These are phyloP conservation scores for Globisporangium echinulatum DNA, from an alignment of 352 stramenopile species.

Conservation along the genomic window DNA sequence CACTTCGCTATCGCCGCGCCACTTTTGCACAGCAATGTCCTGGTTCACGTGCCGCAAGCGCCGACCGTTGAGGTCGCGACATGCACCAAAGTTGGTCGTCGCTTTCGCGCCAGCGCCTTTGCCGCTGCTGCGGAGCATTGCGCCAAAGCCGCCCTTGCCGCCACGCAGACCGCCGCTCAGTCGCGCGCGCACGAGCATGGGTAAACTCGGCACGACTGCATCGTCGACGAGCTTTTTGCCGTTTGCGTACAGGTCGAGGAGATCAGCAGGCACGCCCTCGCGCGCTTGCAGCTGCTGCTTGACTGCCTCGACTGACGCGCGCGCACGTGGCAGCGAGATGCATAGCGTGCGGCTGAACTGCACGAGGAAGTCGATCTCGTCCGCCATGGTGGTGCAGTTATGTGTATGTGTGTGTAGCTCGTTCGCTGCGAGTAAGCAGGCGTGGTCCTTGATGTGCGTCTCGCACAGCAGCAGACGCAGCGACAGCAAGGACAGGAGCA, in stretches of 20 bases:
- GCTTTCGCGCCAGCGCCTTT: constrained; percentile 65
- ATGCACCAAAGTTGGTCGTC: constrained; percentile 76
- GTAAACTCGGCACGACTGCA: constrained; percentile 35
- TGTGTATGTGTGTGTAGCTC: no score
- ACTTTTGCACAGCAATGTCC: constrained; percentile 81
- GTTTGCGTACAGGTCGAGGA: constrained; percentile 61
- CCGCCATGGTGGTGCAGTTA: constrained; percentile 21
- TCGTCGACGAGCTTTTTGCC: constrained; percentile 40
- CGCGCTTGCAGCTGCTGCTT: constrained; percentile 33
- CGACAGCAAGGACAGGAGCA: no score
- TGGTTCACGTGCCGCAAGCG: constrained; percentile 84
- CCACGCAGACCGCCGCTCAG: constrained; percentile 58
- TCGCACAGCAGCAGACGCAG: no score
- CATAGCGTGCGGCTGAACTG: constrained; percentile 75
- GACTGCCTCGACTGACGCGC: constrained; percentile 34
- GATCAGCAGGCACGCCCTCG: constrained; percentile 32
- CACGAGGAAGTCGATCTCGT: constrained; percentile 70
- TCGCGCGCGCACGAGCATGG: constrained; percentile 53
- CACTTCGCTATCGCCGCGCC: constrained; percentile 46
- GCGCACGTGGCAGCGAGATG: constrained; percentile 40
- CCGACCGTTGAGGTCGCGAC: constrained; percentile 70
- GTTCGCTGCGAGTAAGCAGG: no score
- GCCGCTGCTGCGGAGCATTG: constrained; percentile 76
- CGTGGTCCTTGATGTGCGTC: no score
- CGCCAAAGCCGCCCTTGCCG: constrained; percentile 81